Evolutionary conservation across 768 basidiomycete genomes (phyloP), one percentile per base, ranked within the genome.

Genomic region (Grammothele lineata): DNA sequence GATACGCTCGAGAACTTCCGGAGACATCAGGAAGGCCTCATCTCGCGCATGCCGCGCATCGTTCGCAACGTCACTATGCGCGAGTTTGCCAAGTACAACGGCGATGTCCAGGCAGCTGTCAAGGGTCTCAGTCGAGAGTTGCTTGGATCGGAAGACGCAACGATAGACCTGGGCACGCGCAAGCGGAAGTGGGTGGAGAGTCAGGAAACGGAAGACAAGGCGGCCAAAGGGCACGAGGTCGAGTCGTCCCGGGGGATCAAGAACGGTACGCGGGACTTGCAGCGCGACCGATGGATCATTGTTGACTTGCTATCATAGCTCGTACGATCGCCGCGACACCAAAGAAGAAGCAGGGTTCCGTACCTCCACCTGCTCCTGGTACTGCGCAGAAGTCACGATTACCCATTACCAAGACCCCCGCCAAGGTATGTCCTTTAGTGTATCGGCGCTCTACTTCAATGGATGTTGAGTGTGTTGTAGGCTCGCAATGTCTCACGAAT

Each of bases 61-160:
- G 81, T 91, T 27, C 77, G 86, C 26, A 67, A 67, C 23, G 80
- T 90, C 63, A 78, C 80, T 12, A 80, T 91, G 76, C 78, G 78
- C 53, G 87, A 89, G 36, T 88, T 91, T 62, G 83, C 80, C 15
- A 87, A 85, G 60, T 90, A 89, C 65, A 72, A 83, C 43, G 88
- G 85, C 3, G 82, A 88, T 56, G 69, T 87, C 21, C 85, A 87
- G 58, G 78, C 77, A 8, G 85, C 84, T 33, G 64, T 87, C 50
- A 73, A 80, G 48, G 87, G 83, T 2, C 64, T 83, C 40, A 83
- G 85, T 65, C 80, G 74, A 58, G 84, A 85, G 50, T 71, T 73
- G 46, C 67, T 87, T 47, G 70, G 68, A n/a, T 52, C 59, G 40
- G 76, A 71, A 18, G 75, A 73, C 40, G 75, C 71, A 5, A 70